phyloP scores from a whole-genome alignment of 768 basidiomycete genomes.

The Rhodotorula taiwanensis region DNA sequence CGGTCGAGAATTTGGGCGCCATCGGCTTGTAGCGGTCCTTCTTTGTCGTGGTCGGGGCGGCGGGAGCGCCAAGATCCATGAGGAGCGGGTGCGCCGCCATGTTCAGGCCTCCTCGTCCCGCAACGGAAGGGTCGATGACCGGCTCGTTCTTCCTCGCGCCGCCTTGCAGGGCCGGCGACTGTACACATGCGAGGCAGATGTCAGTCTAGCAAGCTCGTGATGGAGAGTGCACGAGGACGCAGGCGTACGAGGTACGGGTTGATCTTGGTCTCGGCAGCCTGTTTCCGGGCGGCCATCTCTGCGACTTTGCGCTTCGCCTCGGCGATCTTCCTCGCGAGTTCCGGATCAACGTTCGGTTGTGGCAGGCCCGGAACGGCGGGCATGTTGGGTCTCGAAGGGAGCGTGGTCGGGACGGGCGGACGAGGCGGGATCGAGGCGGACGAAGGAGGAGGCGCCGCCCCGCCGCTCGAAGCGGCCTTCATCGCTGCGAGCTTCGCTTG shows the following conservation, averaged over 20 bases:
- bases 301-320: constrained; percentile 81
- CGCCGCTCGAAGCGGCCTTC: constrained; percentile 11
- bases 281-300: constrained; percentile 68
- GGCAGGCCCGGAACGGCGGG: constrained; percentile 38
- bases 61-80: constrained; percentile 57
- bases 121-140: constrained; percentile 55
- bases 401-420: constrained; percentile 35
- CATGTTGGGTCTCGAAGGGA: constrained; percentile 48
- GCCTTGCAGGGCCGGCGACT: constrained; percentile 34
- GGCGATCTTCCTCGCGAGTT: constrained; percentile 63
- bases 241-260: constrained; percentile 94
- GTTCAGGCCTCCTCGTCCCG: constrained; percentile 74
- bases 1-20: constrained; percentile 97
- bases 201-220: background rate
- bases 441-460: constrained; percentile 42
- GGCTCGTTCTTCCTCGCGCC: constrained; percentile 20
- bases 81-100: constrained; percentile 86
- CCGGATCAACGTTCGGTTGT: constrained; percentile 50
- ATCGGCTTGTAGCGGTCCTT: constrained; percentile 95
- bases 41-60: constrained; percentile 46
- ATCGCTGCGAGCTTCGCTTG: constrained; percentile 38
- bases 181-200: constrained; percentile 45
- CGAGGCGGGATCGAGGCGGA: constrained; percentile 38
- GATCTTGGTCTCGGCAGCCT: constrained; percentile 53
- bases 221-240: constrained; percentile 37